Evolutionary conservation across 768 basidiomycete genomes (phyloP).

Genomic region (Termitomyces bulborhizus): DNA sequence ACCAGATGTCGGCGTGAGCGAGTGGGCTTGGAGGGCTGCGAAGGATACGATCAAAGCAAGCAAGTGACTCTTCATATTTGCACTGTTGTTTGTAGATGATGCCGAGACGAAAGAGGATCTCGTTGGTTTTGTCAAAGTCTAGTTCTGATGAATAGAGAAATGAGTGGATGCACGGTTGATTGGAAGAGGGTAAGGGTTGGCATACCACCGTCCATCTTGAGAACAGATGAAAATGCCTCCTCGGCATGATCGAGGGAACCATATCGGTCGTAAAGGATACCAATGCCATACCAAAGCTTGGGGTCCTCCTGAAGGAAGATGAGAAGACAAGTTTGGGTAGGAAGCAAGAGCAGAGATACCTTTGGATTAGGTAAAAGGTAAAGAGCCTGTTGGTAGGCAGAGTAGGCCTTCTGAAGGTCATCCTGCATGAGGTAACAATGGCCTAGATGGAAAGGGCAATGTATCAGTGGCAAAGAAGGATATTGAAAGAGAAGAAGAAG

Average conservation of each 20-base stretch:
- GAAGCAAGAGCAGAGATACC: slow-evolving; percentile 32
- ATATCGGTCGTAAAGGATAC: slow-evolving; percentile 97
- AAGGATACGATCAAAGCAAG: slow-evolving; percentile 95
- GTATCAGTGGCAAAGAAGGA: slow-evolving; percentile 13
- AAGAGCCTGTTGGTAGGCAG: slow-evolving; percentile 96
- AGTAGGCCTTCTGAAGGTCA: slow-evolving; percentile 97
- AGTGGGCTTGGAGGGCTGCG: slow-evolving; percentile 93
- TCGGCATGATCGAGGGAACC: slow-evolving; percentile 98
- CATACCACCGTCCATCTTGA: slow-evolving; percentile 93
- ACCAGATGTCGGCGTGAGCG: slow-evolving; percentile 98
- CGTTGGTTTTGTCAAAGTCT: slow-evolving; percentile 98
- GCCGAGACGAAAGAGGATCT: slow-evolving; percentile 95
- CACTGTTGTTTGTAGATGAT: slow-evolving; percentile 99
- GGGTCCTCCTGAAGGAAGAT: slow-evolving; percentile 69
- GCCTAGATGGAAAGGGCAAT: slow-evolving; percentile 37
- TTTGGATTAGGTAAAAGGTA: slow-evolving; percentile 95
- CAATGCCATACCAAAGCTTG: slow-evolving; percentile 99
- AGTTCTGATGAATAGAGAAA: slow-evolving; percentile 29
- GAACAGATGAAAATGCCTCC: slow-evolving; percentile 94
- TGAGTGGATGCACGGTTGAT: slow-evolving; percentile 10
- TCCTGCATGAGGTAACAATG: slow-evolving; percentile 99
- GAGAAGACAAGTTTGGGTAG: slow-evolving; percentile 7
- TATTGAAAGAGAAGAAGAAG: background rate
- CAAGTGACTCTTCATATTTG: slow-evolving; percentile 83
- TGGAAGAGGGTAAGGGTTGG: slow-evolving; percentile 17